Percentiles rank a stretch among this genome's conserved stretches.
Conservation (phyloP, 805 yeast genomes). For the Wickerhamiella spandovensis region DNA sequence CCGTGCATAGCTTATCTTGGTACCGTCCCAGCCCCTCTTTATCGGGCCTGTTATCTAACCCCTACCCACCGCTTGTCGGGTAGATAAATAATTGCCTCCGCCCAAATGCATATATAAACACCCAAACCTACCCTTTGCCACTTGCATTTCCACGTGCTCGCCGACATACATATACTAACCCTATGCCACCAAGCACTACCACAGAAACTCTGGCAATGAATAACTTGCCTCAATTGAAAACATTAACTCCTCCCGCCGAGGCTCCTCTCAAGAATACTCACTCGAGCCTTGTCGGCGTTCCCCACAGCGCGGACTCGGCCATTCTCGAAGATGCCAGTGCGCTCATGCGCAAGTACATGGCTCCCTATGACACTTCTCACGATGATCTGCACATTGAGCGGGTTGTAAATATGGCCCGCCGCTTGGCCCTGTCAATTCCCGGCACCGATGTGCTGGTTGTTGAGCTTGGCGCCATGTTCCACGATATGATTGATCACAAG, state of each 20-base stretch:
- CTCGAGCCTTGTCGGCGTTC: background rate
- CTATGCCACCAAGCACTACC: background rate
- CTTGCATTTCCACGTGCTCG: background rate
- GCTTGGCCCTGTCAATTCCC: conserved; percentile 13
- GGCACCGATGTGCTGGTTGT: conserved; percentile 19
- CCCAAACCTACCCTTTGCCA: background rate
- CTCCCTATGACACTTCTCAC: conserved; percentile 22
- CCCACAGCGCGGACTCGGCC: background rate
- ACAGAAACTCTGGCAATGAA: background rate
- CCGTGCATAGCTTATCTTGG: background rate
- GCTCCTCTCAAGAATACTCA: background rate
- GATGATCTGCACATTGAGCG: conserved; percentile 23
- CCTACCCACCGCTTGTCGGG: background rate
- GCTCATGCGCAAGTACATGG: conserved; percentile 13
- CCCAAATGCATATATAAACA: background rate
- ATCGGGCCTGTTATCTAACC: background rate
- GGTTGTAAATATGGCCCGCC: conserved; percentile 20
- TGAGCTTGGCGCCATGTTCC: conserved; percentile 24
- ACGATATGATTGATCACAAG: conserved; percentile 24
- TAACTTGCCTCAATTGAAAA: background rate
- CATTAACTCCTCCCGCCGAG: background rate
- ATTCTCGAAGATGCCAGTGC: background rate
- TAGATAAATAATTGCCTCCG: background rate
- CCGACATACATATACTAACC: background rate
- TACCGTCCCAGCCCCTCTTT: background rate